Evolutionary conservation across 352 stramenopile genomes (phyloP), one percentile per base, ranked within the genome.

Genomic region (Globisporangium echinulatum): DNA sequence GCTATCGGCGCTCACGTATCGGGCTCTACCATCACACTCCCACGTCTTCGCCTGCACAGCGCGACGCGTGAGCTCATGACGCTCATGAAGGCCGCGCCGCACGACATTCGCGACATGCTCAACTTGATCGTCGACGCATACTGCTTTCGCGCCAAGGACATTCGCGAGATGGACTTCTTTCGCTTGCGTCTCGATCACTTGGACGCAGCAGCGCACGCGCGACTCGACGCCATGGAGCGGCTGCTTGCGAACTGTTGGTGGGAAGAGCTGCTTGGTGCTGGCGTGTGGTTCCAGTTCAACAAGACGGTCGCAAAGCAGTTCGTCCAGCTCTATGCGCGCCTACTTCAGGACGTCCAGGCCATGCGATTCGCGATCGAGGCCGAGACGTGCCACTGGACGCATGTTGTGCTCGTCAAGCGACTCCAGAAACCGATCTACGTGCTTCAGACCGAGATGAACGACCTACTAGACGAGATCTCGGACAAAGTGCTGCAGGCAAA

Each of bases 321-420:
- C 40, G 71, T 91, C 15, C 74, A 79, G 38, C 64, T 91, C 13
- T 89, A 56, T n/a, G 54, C 54, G 46, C 56, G 48, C 5, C 38
- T 62, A 43, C 68, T 92, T 10, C 69, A 76, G 15, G 79, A 90
- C 52, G 59, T 92, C 10, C 68, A 78, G 19, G 72, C 77, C 5
- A 88, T 92, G 79, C 85, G 84, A 56, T 82, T 88, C 61, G 80
- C 83, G 3, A 90, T 90, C 48, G 70, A 86, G 25, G 64, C 75
- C 0, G 79, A 92, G 58, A 85, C 72, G 7, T 85, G 76, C 33
- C 74, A 85, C 13, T 75, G 66, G 61, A 80, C 81, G 1, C 83
- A 92, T 53, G 66, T 72, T 17, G 69, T 76, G 17, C 64, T 88
- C 6, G 81, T 90, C 61, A 73, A 79, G 19, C 76, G 78, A 48